phyloP scores from a whole-genome alignment of 306 rosid species.

The Glycine soja region DNA sequence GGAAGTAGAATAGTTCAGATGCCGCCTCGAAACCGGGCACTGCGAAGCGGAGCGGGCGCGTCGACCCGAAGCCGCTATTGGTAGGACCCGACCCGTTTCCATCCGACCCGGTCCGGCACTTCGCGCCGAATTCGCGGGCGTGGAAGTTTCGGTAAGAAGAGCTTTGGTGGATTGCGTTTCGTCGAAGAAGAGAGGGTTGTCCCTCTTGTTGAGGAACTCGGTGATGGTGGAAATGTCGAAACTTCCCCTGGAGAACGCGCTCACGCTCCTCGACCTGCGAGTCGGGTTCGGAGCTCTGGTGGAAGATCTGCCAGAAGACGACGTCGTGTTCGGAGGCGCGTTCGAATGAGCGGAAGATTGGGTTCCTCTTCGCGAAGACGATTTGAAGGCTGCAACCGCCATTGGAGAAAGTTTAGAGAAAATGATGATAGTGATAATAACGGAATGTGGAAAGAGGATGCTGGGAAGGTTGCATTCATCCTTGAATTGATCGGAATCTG shows the following conservation, averaged over 20 bases:
- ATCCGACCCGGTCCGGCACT: conserved; percentile 42
- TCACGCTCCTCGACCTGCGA: conserved; percentile 87
- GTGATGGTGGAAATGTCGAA: conserved; percentile 51
- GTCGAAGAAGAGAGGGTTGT: conserved; percentile 83
- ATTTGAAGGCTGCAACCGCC: conserved; percentile 89
- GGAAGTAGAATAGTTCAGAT: conserved; percentile 53
- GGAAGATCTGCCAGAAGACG: conserved; percentile 45
- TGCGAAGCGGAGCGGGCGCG: conserved; percentile 73
- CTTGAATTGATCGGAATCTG: conserved; percentile 27
- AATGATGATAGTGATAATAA: neutral
- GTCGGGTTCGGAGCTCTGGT: conserved; percentile 56
- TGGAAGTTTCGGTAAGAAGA: neutral
- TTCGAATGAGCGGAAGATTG: conserved; percentile 10
- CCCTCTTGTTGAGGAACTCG: conserved; percentile 79
- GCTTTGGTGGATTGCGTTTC: conserved; percentile 29
- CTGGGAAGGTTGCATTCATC: neutral
- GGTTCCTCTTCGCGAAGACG: conserved; percentile 73
- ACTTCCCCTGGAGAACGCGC: conserved; percentile 64
- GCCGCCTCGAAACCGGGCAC: conserved; percentile 59
- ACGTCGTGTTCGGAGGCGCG: conserved; percentile 4
- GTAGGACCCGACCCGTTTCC: conserved; percentile 51
- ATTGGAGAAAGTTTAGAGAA: conserved; percentile 34
- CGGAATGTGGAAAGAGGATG: neutral
- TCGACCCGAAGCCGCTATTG: conserved; percentile 58
- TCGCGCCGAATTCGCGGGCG: conserved; percentile 39